Evolutionary conservation across 2,329 filamentous ascomycete species (phyloP), one percentile per base, ranked within the genome.

Genomic region (Cytospora schulzeri): DNA sequence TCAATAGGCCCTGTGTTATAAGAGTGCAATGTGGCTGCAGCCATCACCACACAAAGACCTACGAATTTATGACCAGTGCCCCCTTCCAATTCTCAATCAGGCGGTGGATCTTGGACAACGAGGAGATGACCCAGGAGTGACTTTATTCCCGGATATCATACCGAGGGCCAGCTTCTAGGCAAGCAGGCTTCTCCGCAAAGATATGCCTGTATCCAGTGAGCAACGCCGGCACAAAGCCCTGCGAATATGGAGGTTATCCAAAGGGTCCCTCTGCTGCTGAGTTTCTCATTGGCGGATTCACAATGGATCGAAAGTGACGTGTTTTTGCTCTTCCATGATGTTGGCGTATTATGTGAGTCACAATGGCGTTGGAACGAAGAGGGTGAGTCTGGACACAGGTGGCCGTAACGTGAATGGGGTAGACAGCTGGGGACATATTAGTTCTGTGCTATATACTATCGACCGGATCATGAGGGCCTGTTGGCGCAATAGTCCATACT

Each of bases 111-210:
- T n/a, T n/a, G n/a, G n/a, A n/a, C n/a, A n/a, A n/a, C n/a, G n/a
- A n/a, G n/a, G n/a, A n/a, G n/a, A n/a, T n/a, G n/a, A n/a, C n/a
- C n/a, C n/a, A n/a, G n/a, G n/a, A n/a, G n/a, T n/a, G n/a, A n/a
- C n/a, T n/a, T n/a, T n/a, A n/a, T n/a, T n/a, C n/a, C n/a, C n/a
- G n/a, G 33, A 3, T 35, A 5, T 35, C 33, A 14, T 35, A 35
- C 33, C 14, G 14, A 15, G 33, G 33, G 33, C 33, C 5, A 35
- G 9, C 11, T 15, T 11, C 14, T 31, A 26, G 52, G 28, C 52
- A 54, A 33, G 52, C 28, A 54, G 52, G 26, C 38, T 62, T 62
- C 58, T 60, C 58, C 58, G 58, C 58, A 54, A 60, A 4, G 29
- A 8, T n/a, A 26, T 17, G 41, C 11, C 60, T 38, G 15, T 17